Conservation (phyloP, 1,139 yeast genomes). For the Zygosaccharomyces sapae region DNA sequence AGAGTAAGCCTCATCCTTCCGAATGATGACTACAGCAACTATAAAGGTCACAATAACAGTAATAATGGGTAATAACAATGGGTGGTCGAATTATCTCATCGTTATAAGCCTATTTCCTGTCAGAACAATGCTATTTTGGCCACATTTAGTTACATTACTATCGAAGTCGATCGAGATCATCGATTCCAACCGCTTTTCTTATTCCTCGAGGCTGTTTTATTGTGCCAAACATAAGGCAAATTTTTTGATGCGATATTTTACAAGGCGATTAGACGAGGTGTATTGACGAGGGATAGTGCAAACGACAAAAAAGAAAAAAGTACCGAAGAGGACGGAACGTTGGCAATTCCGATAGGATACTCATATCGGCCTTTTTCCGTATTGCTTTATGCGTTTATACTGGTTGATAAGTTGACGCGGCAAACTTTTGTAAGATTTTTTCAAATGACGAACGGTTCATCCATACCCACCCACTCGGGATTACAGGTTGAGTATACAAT, state of each 20-base stretch:
- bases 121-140: not conserved
- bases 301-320: constrained; percentile 1
- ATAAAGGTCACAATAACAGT: not conserved
- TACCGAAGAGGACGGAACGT: not conserved
- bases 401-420: not conserved
- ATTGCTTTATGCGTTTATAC: too few species aligned
- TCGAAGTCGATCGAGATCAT: not conserved
- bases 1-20: constrained; percentile 6
- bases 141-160: too few species aligned
- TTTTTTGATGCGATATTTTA: constrained; percentile 6
- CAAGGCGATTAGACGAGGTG: not conserved
- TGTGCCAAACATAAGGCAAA: not conserved
- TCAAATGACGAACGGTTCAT: not conserved
- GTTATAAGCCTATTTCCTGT: too few species aligned
- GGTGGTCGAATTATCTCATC: too few species aligned
- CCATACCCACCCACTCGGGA: not conserved
- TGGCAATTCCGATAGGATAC: not conserved
- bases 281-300: not conserved
- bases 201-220: not conserved
- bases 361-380: not conserved
- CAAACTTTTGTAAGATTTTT: not conserved
- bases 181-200: not conserved
- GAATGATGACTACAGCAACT: not conserved
- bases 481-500: not conserved
- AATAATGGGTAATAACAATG: too few species aligned